A percentile compares a stretch with the other conserved stretches of the same genome.
Evolutionary conservation across 441 rosid genomes (phyloP).

Genomic region (Kokia cookei): DNA sequence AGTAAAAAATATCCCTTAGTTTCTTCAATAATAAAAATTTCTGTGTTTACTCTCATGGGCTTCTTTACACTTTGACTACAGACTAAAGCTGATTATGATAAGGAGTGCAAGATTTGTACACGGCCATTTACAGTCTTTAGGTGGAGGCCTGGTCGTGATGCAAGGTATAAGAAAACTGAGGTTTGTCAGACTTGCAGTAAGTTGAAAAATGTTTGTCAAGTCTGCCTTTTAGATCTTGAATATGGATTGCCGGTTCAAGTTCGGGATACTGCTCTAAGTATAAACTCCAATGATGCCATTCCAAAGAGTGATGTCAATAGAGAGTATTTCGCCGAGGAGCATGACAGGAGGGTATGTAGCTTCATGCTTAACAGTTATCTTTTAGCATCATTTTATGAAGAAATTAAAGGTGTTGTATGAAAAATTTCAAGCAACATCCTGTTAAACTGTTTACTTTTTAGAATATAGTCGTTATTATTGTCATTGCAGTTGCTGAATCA

Average conservation of each 20-base stretch:
- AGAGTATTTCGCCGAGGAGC: constrained; percentile 97
- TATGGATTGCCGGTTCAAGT: constrained; percentile 97
- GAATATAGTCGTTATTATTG: neutral
- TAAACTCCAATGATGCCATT: constrained; percentile 79
- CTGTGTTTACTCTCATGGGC: neutral
- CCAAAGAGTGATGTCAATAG: constrained; percentile 95
- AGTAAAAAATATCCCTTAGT: neutral
- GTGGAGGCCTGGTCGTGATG: constrained; percentile 96
- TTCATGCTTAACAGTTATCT: neutral
- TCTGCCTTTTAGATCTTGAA: constrained; percentile 90
- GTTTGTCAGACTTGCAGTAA: constrained; percentile 94
- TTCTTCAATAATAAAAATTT: neutral
- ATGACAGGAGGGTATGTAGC: constrained; percentile 65
- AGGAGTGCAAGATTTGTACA: constrained; percentile 89
- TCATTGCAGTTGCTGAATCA: constrained; percentile 4
- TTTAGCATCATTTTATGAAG: neutral
- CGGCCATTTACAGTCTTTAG: constrained; percentile 93
- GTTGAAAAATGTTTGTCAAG: constrained; percentile 96
- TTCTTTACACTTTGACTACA: constrained; percentile 24
- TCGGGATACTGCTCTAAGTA: constrained; percentile 85
- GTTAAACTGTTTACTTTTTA: neutral
- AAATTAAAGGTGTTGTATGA: neutral
- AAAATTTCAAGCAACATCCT: neutral
- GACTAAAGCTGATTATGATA: constrained; percentile 82
- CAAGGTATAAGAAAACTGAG: constrained; percentile 86